Base-by-base conservation (phyloP, 805 yeast genomes). In the Hanseniaspora thailandica region DNA sequence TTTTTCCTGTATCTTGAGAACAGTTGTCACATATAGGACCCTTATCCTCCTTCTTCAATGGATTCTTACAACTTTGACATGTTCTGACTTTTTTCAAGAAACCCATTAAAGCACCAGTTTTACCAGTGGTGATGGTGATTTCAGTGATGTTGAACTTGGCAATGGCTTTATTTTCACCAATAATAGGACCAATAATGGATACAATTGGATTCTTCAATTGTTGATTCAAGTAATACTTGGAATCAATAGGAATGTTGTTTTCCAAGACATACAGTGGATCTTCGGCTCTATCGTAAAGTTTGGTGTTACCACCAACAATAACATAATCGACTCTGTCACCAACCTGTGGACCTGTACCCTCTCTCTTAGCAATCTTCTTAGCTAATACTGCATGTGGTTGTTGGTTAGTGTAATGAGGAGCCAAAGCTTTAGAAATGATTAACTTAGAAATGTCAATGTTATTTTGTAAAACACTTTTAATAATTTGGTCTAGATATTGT, bases 261-360 rank as follows among this genome's bases (percentile, higher is more conserved):
- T 93, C 97, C 63, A 93, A 72, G 1, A 89, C 98, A 60, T 79
- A 93, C 31, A 90, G 69, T 1, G 99, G 99, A 63, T 93, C 99
- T 67, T 93, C 99, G 1, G 97, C 89, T 67, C 93, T 88, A 60
- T 90, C 96, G 67, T 89, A 94, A 57, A 89, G 84, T 64, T 87
- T 89, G 46, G 72, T 80, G 55, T 86, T 85, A 49, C 86, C 82
- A 5, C 86, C 82, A 59, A 86, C 83, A 55, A 93, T 89, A 34
- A 93, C 98, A 64, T 90, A 93, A 5, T 97, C 97, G 31, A 93
- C 97, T 69, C 99, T 85, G 65, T 93, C 99, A 55, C 99, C 99
- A 46, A 93, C 76, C 12, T 87, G 81, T 3, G 98, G 98, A 0
- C 98, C 98, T 7, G 95, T 84, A 23, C 99, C 99, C 64, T 93